Evolutionary conservation across 2,329 filamentous ascomycete genomes (phyloP), one percentile per base, ranked within the genome.

Genomic region (Stromatinia cepivora): DNA sequence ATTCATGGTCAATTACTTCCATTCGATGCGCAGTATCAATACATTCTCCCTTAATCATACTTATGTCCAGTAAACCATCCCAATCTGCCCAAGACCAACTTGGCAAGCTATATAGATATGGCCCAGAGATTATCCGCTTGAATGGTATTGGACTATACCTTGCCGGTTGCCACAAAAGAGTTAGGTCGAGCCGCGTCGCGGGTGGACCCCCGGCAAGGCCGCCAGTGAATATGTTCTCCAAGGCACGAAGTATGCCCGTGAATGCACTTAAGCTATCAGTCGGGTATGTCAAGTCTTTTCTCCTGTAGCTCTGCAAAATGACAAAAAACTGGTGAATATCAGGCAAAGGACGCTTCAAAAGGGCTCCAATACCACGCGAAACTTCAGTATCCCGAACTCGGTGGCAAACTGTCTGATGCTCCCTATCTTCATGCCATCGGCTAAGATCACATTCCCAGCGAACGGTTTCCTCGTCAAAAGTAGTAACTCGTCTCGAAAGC

Each of bases 81-180:
- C 83, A 57, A 73, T 77, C 25, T 2, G 65, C 48, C 70, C 70
- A 71, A 6, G 70, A 71, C 66, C 70, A 71, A 36, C 66, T 62
- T 17, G 70, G 70, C 8, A 69, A 54, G 25, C 17, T 36, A 28
- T 54, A 34, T 34, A 34, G 34, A 34, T 34, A 34, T 34, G 34
- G 34, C 34, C 7, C 34, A 34, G 34, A 34, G 34, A 34, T 34
- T 34, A 34, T 34, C 34, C 34, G 34, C 34, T 34, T 34, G 34
- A 34, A 34, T 34, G 34, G 34, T 34, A 34, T 34, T 34, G 34
- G 34, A 34, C 7, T 34, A 34, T 34, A 34, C 7, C 34, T 34
- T 34, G 4, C 34, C 34, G 34, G 28, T 57, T 57, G 53, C 73
- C 73, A 75, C 1, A 62, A 58, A 6, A 75, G 56, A 4, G 70